phyloP scores from a whole-genome alignment of 306 rosid genomes.

The Quercus suber region DNA sequence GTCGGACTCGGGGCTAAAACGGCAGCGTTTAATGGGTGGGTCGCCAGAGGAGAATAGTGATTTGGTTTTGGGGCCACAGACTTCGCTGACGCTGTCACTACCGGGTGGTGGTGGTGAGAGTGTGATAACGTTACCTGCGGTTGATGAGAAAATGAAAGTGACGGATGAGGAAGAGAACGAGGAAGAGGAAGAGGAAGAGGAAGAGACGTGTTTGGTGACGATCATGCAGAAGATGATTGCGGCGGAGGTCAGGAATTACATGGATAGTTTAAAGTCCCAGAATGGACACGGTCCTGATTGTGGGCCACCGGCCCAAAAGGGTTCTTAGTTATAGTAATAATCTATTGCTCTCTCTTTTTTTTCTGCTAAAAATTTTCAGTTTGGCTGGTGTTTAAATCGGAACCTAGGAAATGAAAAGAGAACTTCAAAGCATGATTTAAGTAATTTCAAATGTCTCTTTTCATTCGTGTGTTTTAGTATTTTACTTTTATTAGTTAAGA shows the following conservation, averaged over 20 bases:
- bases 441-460: no score
- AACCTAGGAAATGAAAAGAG: neutral
- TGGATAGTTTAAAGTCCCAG: constrained; percentile 35
- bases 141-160: neutral
- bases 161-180: neutral
- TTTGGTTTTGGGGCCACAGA: constrained; percentile 22
- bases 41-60: neutral
- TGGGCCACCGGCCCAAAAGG: constrained; percentile 14
- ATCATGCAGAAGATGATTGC: constrained; percentile 66
- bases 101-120: neutral
- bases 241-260: constrained; percentile 61
- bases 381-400: neutral
- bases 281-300: constrained; percentile 18
- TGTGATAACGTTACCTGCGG: constrained; percentile 1
- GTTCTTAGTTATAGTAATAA: neutral
- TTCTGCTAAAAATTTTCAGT: neutral
- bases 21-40: constrained; percentile 17
- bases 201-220: constrained; percentile 31
- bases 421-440: no score
- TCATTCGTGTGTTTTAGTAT: no score
- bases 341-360: no score
- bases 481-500: no score
- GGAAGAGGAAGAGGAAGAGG: constrained; percentile 27
- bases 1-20: constrained; percentile 20
- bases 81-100: constrained; percentile 55